These are phyloP conservation scores for Mortierella sp. DNA, from an alignment of 371 early-diverging fungal species.

Conservation along the genomic window DNA sequence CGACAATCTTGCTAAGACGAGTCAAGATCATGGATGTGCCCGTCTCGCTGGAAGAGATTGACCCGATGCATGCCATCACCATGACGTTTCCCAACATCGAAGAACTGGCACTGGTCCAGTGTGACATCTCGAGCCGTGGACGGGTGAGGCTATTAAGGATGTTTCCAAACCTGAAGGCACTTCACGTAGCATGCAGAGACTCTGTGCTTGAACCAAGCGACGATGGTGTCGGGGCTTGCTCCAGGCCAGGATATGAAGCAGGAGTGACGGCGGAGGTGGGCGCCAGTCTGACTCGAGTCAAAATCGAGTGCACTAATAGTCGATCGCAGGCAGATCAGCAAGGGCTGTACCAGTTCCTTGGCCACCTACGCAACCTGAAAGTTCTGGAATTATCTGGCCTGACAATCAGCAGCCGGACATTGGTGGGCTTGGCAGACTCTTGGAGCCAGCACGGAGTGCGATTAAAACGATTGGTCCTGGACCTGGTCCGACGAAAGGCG, in stretches of 20 bases:
- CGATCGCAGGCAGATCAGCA: conserved; percentile 18
- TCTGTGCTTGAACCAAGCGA: conserved; percentile 2
- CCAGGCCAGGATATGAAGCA: neutral
- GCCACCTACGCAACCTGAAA: conserved; percentile 1
- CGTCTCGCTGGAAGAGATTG: conserved; percentile 15
- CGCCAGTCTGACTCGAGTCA: conserved; percentile 1
- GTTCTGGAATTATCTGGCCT: conserved; percentile 19
- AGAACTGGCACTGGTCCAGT: conserved; percentile 12
- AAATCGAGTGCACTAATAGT: conserved; percentile 9
- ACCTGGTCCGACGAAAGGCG: conserved; percentile 6
- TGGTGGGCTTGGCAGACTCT: conserved; percentile 12
- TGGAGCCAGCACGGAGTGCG: conserved; percentile 20
- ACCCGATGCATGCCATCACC: conserved; percentile 21
- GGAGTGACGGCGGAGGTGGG: neutral
- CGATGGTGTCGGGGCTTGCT: neutral
- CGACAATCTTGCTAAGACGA: conserved; percentile 9
- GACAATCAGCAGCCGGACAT: neutral
- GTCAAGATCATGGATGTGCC: conserved; percentile 29
- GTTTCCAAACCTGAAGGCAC: conserved; percentile 18
- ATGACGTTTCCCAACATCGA: conserved; percentile 22
- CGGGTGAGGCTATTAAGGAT: conserved; percentile 20
- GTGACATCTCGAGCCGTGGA: conserved; percentile 20
- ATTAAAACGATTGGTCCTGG: conserved; percentile 8
- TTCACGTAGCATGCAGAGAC: conserved; percentile 14
- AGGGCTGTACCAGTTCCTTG: conserved; percentile 6